Conservation (phyloP, 371 early-diverging fungal genomes). For the Mucor lusitanicus region DNA sequence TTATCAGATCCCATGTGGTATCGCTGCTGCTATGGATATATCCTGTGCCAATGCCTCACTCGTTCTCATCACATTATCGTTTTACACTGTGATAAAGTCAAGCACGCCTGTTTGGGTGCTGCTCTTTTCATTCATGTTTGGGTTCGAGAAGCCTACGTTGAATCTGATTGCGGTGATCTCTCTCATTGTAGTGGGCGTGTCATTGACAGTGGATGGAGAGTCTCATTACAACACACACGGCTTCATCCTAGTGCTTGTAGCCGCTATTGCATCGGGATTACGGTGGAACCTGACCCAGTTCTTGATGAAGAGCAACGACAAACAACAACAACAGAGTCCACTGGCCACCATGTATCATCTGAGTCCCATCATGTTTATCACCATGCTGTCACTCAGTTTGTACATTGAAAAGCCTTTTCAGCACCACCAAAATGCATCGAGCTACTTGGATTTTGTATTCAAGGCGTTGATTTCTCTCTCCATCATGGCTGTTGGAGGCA, state of each 20-base stretch:
- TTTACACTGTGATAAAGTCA: conserved; percentile 96
- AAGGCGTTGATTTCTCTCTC: background rate
- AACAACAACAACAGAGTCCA: conserved; percentile 59
- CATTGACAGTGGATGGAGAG: conserved; percentile 82
- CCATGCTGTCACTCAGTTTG: conserved; percentile 54
- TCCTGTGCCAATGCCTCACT: conserved; percentile 86
- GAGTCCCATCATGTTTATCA: conserved; percentile 76
- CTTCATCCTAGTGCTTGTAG: conserved; percentile 65
- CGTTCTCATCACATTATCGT: conserved; percentile 82
- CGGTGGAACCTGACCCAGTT: conserved; percentile 87
- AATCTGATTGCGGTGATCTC: conserved; percentile 71
- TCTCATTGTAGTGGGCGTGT: conserved; percentile 81
- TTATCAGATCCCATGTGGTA: conserved; percentile 75
- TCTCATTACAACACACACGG: conserved; percentile 75
- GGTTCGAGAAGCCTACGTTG: conserved; percentile 72
- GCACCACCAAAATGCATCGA: conserved; percentile 29
- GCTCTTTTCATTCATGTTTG: conserved; percentile 87
- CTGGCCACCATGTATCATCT: conserved; percentile 77
- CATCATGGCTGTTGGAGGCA: conserved; percentile 74
- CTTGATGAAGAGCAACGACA: conserved; percentile 51
- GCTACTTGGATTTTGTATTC: background rate
- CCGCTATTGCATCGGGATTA: conserved; percentile 81
- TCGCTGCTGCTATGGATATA: conserved; percentile 90
- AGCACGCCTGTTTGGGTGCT: conserved; percentile 88
- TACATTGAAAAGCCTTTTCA: conserved; percentile 65